phyloP scores from a whole-genome alignment of 139 green algal species.

The Chlamydomonas urium region DNA sequence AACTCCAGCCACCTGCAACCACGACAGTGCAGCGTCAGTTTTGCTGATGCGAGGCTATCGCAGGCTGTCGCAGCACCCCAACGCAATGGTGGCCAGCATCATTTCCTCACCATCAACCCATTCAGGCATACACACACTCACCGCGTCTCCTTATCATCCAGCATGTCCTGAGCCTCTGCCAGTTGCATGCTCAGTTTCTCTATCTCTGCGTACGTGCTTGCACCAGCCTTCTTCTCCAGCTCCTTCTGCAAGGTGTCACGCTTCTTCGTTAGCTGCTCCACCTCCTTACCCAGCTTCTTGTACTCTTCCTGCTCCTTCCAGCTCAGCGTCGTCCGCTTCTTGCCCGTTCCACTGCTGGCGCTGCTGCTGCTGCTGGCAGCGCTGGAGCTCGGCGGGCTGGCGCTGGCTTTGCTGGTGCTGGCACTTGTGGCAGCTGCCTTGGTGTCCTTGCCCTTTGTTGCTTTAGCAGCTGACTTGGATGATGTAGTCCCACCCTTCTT shows the following conservation, averaged over 20 bases:
- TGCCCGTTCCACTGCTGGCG: conserved; percentile 13
- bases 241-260: conserved; percentile 16
- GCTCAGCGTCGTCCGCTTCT: conserved; percentile 28
- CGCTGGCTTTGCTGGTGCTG: conserved; percentile 17
- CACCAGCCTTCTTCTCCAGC: conserved; percentile 10
- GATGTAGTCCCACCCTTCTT: too few relatives aligned
- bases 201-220: conserved; percentile 19
- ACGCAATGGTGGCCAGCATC: background rate
- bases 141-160: conserved; percentile 35
- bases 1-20: conserved; percentile 32
- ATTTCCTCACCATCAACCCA: background rate
- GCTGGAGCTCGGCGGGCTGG: background rate
- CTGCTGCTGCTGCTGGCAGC: background rate
- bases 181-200: conserved; percentile 25
- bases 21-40: background rate
- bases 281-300: conserved; percentile 25
- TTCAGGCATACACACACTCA: background rate
- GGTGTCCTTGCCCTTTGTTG: too few relatives aligned
- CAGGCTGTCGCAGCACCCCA: background rate
- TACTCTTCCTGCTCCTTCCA: conserved; percentile 47
- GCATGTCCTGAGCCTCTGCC: conserved; percentile 16
- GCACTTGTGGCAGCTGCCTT: conserved; percentile 1
- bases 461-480: too few relatives aligned
- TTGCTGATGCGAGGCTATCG: background rate
- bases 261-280: conserved; percentile 22